phyloP scores from a whole-genome alignment of 1,139 yeast genomes.

The Zhuliangozyma parablackwelliae region DNA sequence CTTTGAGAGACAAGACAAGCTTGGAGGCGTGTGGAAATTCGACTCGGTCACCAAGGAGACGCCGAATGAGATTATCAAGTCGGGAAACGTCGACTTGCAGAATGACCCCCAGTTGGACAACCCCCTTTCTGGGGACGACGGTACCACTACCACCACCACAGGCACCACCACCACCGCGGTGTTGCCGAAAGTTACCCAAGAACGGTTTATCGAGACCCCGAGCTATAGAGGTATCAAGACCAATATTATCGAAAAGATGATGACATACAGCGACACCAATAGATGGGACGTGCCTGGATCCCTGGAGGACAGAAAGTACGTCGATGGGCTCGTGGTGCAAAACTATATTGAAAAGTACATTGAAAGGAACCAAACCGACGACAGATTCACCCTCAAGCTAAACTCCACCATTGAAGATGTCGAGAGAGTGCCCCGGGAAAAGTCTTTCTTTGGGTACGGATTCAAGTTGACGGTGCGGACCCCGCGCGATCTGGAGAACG shows the following conservation, averaged over 20 bases:
- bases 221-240: constrained; percentile 36
- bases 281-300: constrained; percentile 25
- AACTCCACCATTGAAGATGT: constrained; percentile 38
- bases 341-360: constrained; percentile 33
- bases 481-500: constrained; percentile 15
- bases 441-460: constrained; percentile 14
- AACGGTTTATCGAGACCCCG: constrained; percentile 33
- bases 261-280: constrained; percentile 40
- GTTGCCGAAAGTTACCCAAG: constrained; percentile 11
- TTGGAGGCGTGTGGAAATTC: constrained; percentile 33
- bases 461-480: constrained; percentile 31
- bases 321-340: constrained; percentile 23
- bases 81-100: constrained; percentile 17
- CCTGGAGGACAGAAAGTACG: constrained; percentile 21
- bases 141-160: constrained; percentile 4
- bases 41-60: constrained; percentile 19
- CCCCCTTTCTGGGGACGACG: constrained; percentile 11
- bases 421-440: constrained; percentile 16
- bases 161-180: constrained; percentile 4
- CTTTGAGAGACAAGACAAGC: constrained; percentile 23
- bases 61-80: constrained; percentile 19
- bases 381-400: constrained; percentile 19
- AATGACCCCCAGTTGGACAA: constrained; percentile 29
- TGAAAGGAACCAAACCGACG: constrained; percentile 15
- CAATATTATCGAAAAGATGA: constrained; percentile 39